Percentiles rank a stretch among this genome's conserved stretches.
These are phyloP conservation scores for Meripilus lineatus DNA, from an alignment of 1,284 basidiomycete genomes.

Conservation along the genomic window DNA sequence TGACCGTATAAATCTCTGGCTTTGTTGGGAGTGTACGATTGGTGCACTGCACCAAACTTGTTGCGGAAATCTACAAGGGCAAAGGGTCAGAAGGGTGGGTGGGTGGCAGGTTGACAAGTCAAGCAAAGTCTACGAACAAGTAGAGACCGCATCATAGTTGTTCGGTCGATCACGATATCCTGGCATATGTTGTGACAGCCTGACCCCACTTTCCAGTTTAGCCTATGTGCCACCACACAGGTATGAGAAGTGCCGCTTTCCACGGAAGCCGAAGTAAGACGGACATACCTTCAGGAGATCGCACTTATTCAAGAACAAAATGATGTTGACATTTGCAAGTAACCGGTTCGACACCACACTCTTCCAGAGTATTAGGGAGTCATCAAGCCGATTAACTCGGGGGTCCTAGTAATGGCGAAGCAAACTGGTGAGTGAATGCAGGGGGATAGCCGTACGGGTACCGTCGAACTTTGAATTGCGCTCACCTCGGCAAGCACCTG, in stretches of 20 bases:
- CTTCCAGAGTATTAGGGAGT: slow-evolving; percentile 70
- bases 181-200: slow-evolving; percentile 59
- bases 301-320: slow-evolving; percentile 68
- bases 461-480: slow-evolving; percentile 7
- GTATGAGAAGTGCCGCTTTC: background rate
- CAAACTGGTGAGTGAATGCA: background rate
- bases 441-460: background rate
- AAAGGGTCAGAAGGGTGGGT: slow-evolving; percentile 1
- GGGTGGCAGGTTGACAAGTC: slow-evolving; percentile 2
- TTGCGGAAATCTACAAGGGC: slow-evolving; percentile 57
- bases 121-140: slow-evolving; percentile 43
- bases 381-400: slow-evolving; percentile 68
- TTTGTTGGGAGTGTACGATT: slow-evolving; percentile 59
- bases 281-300: slow-evolving; percentile 13
- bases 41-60: slow-evolving; percentile 68
- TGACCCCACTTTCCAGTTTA: slow-evolving; percentile 73
- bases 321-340: slow-evolving; percentile 62
- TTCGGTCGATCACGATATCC: slow-evolving; percentile 69
- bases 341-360: slow-evolving; percentile 64
- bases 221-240: slow-evolving; percentile 21
- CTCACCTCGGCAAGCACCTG: slow-evolving; percentile 70
- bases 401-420: slow-evolving; percentile 43
- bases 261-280: background rate
- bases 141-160: slow-evolving; percentile 66
- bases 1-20: slow-evolving; percentile 65